phyloP scores from a whole-genome alignment of 2,329 filamentous ascomycete genomes.

The Stylonectria norvegica region DNA sequence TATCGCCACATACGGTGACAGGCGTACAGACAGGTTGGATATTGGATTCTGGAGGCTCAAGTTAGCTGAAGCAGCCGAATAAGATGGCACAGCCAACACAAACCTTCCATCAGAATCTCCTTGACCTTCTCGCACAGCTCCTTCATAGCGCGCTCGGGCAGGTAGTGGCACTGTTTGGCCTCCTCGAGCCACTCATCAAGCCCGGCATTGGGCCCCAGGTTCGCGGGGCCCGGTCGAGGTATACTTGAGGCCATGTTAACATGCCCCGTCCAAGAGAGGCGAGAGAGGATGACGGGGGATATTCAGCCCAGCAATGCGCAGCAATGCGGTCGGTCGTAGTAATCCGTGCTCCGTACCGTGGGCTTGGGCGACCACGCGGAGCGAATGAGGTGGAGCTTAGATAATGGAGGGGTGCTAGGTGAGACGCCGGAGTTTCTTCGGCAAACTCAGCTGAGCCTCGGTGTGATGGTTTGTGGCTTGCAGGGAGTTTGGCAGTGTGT shows the following conservation, averaged over 20 bases:
- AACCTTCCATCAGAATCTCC: conserved; percentile 97
- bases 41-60: conserved; percentile 71
- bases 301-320: conserved; percentile 23
- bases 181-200: conserved; percentile 96
- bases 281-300: conserved; percentile 14
- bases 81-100: conserved; percentile 12
- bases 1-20: conserved; percentile 96
- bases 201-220: conserved; percentile 75
- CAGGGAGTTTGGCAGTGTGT: too few species aligned
- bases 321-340: conserved; percentile 23
- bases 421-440: conserved; percentile 31
- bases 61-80: conserved; percentile 14
- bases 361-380: conserved; percentile 15
- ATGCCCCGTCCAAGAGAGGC: conserved; percentile 23
- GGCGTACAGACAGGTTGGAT: conserved; percentile 97
- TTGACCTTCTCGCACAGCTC: conserved; percentile 98
- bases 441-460: too few species aligned
- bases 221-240: conserved; percentile 87
- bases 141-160: conserved; percentile 97
- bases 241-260: conserved; percentile 48
- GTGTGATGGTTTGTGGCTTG: too few species aligned
- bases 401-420: conserved; percentile 28
- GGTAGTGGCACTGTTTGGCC: conserved; percentile 94
- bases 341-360: conserved; percentile 15
- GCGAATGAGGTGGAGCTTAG: conserved; percentile 28